Evolutionary conservation across 352 stramenopile species (phyloP).

Genomic region (Peronosclerospora sorghi): DNA sequence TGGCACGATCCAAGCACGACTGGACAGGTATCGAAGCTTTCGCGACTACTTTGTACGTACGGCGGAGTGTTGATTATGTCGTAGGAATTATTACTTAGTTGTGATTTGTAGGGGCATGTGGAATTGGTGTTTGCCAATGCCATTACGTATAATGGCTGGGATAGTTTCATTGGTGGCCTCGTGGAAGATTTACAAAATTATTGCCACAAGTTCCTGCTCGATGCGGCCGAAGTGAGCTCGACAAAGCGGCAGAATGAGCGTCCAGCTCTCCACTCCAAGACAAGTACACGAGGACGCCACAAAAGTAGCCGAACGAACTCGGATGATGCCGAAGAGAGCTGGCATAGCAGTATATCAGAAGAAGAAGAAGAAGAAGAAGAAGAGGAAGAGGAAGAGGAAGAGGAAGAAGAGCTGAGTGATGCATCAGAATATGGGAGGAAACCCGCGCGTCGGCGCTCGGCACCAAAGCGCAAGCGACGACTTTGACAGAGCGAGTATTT

Average conservation of each 20-base stretch:
- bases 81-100: too few relatives aligned
- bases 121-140: slow-evolving; percentile 72
- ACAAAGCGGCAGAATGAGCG: slow-evolving; percentile 5
- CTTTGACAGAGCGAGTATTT: slow-evolving; percentile 28
- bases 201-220: slow-evolving; percentile 61
- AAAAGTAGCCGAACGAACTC: slow-evolving; percentile 15
- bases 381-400: slow-evolving; percentile 39
- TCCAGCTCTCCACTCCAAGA: too few relatives aligned
- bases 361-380: slow-evolving; percentile 38
- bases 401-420: slow-evolving; percentile 38
- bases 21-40: slow-evolving; percentile 63
- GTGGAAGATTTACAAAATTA: slow-evolving; percentile 62
- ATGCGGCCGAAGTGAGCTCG: slow-evolving; percentile 33
- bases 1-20: slow-evolving; percentile 83
- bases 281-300: slow-evolving; percentile 9
- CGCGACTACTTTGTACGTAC: slow-evolving; percentile 70
- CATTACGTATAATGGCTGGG: slow-evolving; percentile 69
- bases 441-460: slow-evolving; percentile 10
- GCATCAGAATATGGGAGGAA: slow-evolving; percentile 31
- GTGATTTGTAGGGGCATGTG: slow-evolving; percentile 42
- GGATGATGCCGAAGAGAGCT: slow-evolving; percentile 44
- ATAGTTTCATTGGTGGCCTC: slow-evolving; percentile 40
- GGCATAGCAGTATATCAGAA: slow-evolving; percentile 32
- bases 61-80: too few relatives aligned
- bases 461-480: slow-evolving; percentile 15